Evolutionary conservation across 495 filamentous ascomycete genomes (phyloP), one percentile per base, ranked within the genome.

Genomic region (Aspergillus nidulans): DNA sequence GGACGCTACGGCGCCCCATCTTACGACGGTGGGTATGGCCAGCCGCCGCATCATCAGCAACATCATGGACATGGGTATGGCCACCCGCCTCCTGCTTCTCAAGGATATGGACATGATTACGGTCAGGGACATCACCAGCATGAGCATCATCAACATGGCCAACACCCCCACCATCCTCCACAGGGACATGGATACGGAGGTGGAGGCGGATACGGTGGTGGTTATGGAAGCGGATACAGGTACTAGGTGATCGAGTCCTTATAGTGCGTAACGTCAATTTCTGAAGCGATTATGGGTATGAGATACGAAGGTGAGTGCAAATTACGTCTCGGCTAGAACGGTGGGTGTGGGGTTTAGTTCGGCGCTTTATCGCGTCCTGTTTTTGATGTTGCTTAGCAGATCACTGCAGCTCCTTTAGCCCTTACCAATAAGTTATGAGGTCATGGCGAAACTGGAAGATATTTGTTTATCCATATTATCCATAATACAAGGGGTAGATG

Each of bases 101-200:
- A 41, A 21, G 30, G 10, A 1, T 45, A 57, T 36, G 55, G 55
- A 38, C 25, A 51, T n/a, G 26, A 50, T 23, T 49, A 48, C 19
- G 24, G 52, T 34, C 56, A 52, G 3, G 28, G 18, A 13, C 42
- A 46, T 6, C 41, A 47, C 21, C 30, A 36, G 15, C 46, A 36
- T 9, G 38, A 52, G n/a, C 53, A 52, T 42, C 30, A 48, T n/a
- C 39, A 39, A 24, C 52, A 48, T 30, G 45, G 28, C 2, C 46
- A 48, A 4, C 45, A 32, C 32, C 23, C 32, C 1, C 25, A 49
- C n/a, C 28, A 30, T 18, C 52, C 36, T 19, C 10, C 19, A 21
- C 43, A 52, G 12, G 43, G 55, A 15, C 40, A 52, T 53, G 38
- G 45, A 38, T 44, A 47, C 7, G 41, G 20, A 32, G n/a, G 9